phyloP scores from a whole-genome alignment of 2,329 filamentous ascomycete species.

The Penicillium verrucosum region DNA sequence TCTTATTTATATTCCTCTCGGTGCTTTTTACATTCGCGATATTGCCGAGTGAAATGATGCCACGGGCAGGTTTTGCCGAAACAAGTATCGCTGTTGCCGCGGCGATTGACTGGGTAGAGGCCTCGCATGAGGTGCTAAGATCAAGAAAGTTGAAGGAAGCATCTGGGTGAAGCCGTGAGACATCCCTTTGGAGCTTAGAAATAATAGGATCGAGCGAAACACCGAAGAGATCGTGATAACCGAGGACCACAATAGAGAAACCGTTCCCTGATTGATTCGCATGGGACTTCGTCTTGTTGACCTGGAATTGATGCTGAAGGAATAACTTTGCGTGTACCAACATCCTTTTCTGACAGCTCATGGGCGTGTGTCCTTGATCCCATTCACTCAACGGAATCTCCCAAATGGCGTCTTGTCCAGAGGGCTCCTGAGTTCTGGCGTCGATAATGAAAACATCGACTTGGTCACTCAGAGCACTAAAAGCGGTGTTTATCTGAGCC shows the following conservation, averaged over 20 bases:
- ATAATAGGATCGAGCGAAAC: not conserved
- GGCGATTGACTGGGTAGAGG: not conserved
- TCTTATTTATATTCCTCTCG: no score
- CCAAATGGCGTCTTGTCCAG: not conserved
- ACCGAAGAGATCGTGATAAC: not conserved
- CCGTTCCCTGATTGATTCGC: not conserved
- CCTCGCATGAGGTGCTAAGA: not conserved
- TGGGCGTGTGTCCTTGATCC: not conserved
- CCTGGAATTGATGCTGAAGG: not conserved
- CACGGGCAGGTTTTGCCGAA: not conserved
- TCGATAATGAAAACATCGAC: not conserved
- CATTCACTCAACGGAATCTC: not conserved
- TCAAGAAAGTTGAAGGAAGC: not conserved
- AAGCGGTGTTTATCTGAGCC: not conserved
- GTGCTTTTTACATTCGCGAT: not conserved
- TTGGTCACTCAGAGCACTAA: not conserved
- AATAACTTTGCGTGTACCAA: not conserved
- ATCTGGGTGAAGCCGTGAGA: not conserved
- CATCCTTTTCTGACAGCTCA: not conserved
- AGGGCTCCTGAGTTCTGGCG: not conserved
- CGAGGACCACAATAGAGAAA: not conserved
- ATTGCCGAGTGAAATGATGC: not conserved
- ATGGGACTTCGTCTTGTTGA: not conserved
- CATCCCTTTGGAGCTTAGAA: not conserved
- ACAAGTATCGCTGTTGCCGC: not conserved